phyloP scores from a whole-genome alignment of 805 yeast species.

The Candida nitratophila region DNA sequence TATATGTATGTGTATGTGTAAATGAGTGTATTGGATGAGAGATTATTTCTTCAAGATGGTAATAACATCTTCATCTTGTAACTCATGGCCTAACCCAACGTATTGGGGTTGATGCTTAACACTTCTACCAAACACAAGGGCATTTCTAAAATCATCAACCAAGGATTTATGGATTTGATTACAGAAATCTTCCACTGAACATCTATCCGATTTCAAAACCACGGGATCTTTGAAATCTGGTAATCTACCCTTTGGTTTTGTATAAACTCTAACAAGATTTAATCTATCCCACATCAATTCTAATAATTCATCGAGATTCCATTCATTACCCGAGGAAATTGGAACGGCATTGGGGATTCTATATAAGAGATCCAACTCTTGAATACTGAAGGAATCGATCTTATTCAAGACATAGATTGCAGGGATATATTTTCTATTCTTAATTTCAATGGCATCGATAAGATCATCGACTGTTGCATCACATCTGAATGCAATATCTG shows the following conservation, averaged over 20 bases:
- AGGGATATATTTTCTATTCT: conserved; percentile 88
- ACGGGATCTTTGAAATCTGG: conserved; percentile 97
- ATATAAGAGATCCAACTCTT: conserved; percentile 84
- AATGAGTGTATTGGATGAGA: not conserved
- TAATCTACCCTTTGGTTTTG: conserved; percentile 90
- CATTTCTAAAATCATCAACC: conserved; percentile 89
- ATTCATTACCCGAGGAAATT: conserved; percentile 89
- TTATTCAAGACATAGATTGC: conserved; percentile 93
- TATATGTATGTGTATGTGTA: not conserved
- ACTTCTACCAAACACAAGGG: conserved; percentile 87
- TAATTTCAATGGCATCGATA: conserved; percentile 88
- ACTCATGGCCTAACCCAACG: conserved; percentile 77
- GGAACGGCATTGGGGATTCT: conserved; percentile 97
- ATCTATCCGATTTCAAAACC: conserved; percentile 73
- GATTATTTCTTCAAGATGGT: conserved; percentile 71
- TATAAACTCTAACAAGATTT: conserved; percentile 88
- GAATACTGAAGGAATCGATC: conserved; percentile 89
- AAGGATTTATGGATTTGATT: conserved; percentile 90
- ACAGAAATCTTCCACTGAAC: conserved; percentile 93
- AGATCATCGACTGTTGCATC: conserved; percentile 97
- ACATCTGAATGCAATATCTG: conserved; percentile 93
- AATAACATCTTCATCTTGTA: conserved; percentile 96
- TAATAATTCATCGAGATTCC: conserved; percentile 93
- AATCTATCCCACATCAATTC: conserved; percentile 94
- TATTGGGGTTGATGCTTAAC: conserved; percentile 98